Base-by-base conservation (phyloP, 2,329 filamentous ascomycete genomes). In the Colletotrichum scovillei region DNA sequence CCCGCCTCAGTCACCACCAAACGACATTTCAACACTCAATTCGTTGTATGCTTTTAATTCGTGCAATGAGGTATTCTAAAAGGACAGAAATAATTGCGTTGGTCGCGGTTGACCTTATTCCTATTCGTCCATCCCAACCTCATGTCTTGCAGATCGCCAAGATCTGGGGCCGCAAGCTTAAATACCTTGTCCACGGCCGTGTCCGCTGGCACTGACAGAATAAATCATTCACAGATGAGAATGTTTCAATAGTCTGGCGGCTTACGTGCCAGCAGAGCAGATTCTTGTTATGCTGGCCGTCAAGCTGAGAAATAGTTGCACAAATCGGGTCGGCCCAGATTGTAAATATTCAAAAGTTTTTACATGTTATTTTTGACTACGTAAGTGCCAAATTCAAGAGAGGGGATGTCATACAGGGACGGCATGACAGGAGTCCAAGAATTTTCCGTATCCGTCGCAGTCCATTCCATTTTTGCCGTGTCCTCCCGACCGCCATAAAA, bases 401-500 rank as follows among this genome's bases (percentile, higher is more conserved):
- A 83, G 81, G 81, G 81, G 81, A 82, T 82, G 81, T 78, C 81
- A 82, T 77, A 76, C 77, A 68, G 35, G 24, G 58, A 64, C 56
- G 74, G 69, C 74, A 75, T 75, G 74, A 75, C 74, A 72, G 49
- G 53, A 64, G 58, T 49, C 60, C 66, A 32, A 71, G 19, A 35
- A 5, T 69, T 64, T 69, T 65, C 60, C 59, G 26, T 74, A 35
- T 69, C 62, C 55, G 64, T 63, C 70, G 56, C 59, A 53, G 42
- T 59, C 55, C 59, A 52, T 35, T 35, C 53, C 28, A 58, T 68
- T 76, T 68, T 46, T 55, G 42, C 65, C 56, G 35, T 55, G 60
- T 63, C 30, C 60, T 58, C 70, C 65, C 65, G 46, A 67, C 74
- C 49, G 24, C 63, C 52, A 62, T 53, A 35, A 12, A 35, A 71